Evolutionary conservation across 306 rosid genomes (phyloP), one percentile per base, ranked within the genome.

Genomic region (Arachis stenosperma): DNA sequence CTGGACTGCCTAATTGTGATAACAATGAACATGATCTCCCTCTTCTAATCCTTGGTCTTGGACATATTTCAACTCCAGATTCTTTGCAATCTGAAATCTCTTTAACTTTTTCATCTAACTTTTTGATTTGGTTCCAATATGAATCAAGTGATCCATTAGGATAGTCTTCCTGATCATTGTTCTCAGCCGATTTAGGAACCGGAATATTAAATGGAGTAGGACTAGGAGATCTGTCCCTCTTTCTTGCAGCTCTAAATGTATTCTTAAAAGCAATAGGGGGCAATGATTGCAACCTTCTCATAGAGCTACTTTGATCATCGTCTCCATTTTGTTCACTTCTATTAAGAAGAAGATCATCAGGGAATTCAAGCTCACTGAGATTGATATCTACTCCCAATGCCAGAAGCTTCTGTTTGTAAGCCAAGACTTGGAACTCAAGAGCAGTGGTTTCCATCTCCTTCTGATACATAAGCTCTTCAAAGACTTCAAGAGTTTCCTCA

Each of bases 371-470:
- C 43, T 91, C 95, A 17, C 70, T 53, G 5, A 67, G 67, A 74
- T 79, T 88, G 69, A 86, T 27, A 81, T 94, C 99, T 55, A 33
- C 65, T 6, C 95, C 96, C 64, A 89, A 29, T 72, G 89, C 76
- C 11, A 88, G 54, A 71, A 91, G 91, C 67, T 85, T 90, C 69
- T 81, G 84, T 78, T 86, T 81, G 15, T 90, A 88, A 79, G 99
- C 90, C 81, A 81, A 76, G 47, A 91, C 74, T 78, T 90, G 98
- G 73, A 76, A 87, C 81, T 88, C 97, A 3, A 91, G 89, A 53
- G 99, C 86, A 30, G 98, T 84, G 41, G 87, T 82, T 76, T 91
- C 98, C 95, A 88, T 87, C 40, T 95, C 99, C 72, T 90, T 91
- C 81, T 91, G 88, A 79, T 84, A 78, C 58, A 91, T 85, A 14